Percentiles rank a stretch among this genome's conserved stretches.
phyloP scores from a whole-genome alignment of 1,139 yeast species.

The Hyphopichia burtonii region DNA sequence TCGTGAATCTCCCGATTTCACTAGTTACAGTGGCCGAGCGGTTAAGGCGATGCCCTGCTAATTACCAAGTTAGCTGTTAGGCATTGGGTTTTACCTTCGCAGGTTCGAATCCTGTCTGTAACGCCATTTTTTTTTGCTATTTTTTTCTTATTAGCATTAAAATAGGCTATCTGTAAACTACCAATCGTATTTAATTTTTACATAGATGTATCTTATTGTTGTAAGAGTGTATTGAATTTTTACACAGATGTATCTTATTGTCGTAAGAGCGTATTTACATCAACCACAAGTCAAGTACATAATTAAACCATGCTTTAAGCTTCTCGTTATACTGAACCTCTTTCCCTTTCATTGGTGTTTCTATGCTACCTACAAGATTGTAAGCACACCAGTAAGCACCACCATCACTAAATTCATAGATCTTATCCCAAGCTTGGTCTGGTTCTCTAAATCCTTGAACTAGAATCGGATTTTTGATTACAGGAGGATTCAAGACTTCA shows the following conservation, averaged over 20 bases:
- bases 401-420: constrained; percentile 16
- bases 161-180: no score
- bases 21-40: constrained; percentile 60
- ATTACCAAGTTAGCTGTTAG: constrained; percentile 30
- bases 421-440: constrained; percentile 22
- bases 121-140: constrained; percentile 45
- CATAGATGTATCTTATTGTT: no score
- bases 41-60: constrained; percentile 69
- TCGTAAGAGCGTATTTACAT: neutral
- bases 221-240: no score
- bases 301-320: constrained; percentile 11
- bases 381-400: constrained; percentile 37
- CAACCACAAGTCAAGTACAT: constrained; percentile 21
- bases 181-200: no score
- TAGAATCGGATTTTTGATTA: constrained; percentile 12
- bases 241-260: no score
- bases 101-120: constrained; percentile 90
- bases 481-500: constrained; percentile 22
- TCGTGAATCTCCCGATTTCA: neutral
- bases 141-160: neutral
- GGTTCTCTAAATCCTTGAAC: constrained; percentile 22
- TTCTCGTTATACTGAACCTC: constrained; percentile 13
- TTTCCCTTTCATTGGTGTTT: constrained; percentile 14
- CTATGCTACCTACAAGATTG: constrained; percentile 29
- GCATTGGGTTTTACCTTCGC: constrained; percentile 85